Conservation (phyloP, 371 early-diverging fungal genomes). For the Choanephora cucurbitarum region DNA sequence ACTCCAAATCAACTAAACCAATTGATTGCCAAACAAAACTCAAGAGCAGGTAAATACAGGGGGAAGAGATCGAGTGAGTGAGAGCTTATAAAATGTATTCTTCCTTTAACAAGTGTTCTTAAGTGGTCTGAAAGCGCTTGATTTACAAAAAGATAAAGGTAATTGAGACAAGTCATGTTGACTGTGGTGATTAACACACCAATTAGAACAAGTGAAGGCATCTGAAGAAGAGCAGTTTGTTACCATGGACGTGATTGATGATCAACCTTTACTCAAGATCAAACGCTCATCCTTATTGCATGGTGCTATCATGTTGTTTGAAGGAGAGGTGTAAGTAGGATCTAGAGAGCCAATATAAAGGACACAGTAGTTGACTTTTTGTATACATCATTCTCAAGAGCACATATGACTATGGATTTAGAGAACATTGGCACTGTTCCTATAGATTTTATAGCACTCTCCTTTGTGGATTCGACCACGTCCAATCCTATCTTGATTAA, state of each 20-base stretch:
- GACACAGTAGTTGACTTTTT: background rate
- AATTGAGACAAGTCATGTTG: background rate
- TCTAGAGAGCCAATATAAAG: background rate
- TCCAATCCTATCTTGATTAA: slow-evolving; percentile 40
- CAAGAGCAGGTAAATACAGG: slow-evolving; percentile 33
- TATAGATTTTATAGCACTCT: slow-evolving; percentile 70
- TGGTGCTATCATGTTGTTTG: slow-evolving; percentile 77
- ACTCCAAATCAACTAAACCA: slow-evolving; percentile 29
- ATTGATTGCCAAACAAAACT: slow-evolving; percentile 17
- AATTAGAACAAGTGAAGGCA: slow-evolving; percentile 2
- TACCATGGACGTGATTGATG: slow-evolving; percentile 65
- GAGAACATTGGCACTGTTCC: slow-evolving; percentile 75
- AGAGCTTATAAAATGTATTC: background rate
- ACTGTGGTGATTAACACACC: background rate
- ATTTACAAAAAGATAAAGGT: slow-evolving; percentile 30
- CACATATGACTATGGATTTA: slow-evolving; percentile 62
- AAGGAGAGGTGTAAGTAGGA: slow-evolving; percentile 78
- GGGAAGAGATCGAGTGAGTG: background rate
- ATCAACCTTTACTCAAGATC: slow-evolving; percentile 69
- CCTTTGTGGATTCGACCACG: slow-evolving; percentile 67
- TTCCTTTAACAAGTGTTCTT: background rate
- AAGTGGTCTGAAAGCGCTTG: slow-evolving; percentile 39
- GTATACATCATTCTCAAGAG: slow-evolving; percentile 43
- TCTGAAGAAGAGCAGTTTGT: slow-evolving; percentile 42
- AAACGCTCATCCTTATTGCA: slow-evolving; percentile 61